These are phyloP conservation scores for Pichia rugopelliculosa DNA, from an alignment of 805 yeast genomes.

Conservation along the genomic window DNA sequence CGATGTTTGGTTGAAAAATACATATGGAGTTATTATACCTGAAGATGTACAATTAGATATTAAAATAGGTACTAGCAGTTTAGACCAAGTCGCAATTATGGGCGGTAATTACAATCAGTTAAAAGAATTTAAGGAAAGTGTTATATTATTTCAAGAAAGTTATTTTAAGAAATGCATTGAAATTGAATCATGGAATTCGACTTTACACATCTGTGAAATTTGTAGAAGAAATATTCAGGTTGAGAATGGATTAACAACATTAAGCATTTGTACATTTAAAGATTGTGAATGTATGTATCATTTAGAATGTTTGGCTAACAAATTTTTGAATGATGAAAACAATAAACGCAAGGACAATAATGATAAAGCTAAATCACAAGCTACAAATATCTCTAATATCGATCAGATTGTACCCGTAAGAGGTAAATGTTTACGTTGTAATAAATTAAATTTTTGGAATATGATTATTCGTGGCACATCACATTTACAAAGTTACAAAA, in stretches of 20 bases:
- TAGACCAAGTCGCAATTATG: constrained; percentile 11
- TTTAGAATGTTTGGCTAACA: constrained; percentile 27
- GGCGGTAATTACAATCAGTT: constrained; percentile 28
- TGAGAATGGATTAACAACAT: constrained; percentile 11
- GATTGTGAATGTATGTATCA: constrained; percentile 28
- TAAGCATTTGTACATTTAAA: constrained; percentile 21
- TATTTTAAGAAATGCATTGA: constrained; percentile 15
- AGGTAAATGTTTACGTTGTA: constrained; percentile 22
- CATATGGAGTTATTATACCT: constrained; percentile 21
- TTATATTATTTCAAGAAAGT: constrained; percentile 9
- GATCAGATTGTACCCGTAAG: constrained; percentile 21
- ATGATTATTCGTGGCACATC: constrained; percentile 15
- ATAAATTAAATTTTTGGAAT: constrained; percentile 24
- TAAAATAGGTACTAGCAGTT: not conserved
- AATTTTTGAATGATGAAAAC: constrained; percentile 8
- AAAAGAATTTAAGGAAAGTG: constrained; percentile 14
- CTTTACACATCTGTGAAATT: constrained; percentile 7
- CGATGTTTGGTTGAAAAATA: constrained; percentile 31
- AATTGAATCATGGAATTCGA: constrained; percentile 1
- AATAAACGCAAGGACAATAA: not conserved
- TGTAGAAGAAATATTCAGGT: constrained; percentile 10
- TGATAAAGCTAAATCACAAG: not conserved
- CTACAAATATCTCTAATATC: not conserved
- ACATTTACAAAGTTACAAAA: constrained; percentile 3
- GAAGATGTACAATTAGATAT: constrained; percentile 18